A percentile compares a stretch with the other conserved stretches of the same genome.
Evolutionary conservation across 805 yeast species (phyloP).

Genomic region (Cyberlindnera veronae): DNA sequence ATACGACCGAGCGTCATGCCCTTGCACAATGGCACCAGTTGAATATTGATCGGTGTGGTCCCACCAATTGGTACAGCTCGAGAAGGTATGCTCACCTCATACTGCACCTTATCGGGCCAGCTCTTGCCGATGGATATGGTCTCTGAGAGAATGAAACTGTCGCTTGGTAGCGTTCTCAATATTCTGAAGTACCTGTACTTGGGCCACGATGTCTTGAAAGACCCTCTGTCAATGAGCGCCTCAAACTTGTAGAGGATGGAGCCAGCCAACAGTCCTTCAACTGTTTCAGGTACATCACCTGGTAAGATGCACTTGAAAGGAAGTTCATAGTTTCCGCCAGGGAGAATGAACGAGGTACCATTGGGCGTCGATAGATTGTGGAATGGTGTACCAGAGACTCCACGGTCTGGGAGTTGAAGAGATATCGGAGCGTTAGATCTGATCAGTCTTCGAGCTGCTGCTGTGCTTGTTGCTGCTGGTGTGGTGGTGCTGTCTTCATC

Average conservation of each 20-base stretch:
- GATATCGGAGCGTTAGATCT: slow-evolving; percentile 25
- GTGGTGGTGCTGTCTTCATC: not conserved
- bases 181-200: slow-evolving; percentile 64
- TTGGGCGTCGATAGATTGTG: slow-evolving; percentile 20
- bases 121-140: slow-evolving; percentile 88
- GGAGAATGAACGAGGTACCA: slow-evolving; percentile 38
- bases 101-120: slow-evolving; percentile 87
- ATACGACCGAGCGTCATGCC: slow-evolving; percentile 70
- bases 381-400: slow-evolving; percentile 34
- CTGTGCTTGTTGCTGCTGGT: not conserved
- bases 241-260: slow-evolving; percentile 68
- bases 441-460: slow-evolving; percentile 16
- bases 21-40: slow-evolving; percentile 74
- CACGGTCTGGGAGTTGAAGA: slow-evolving; percentile 27
- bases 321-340: slow-evolving; percentile 76
- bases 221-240: slow-evolving; percentile 67
- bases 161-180: slow-evolving; percentile 77
- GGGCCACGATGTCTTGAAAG: slow-evolving; percentile 46
- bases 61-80: slow-evolving; percentile 88
- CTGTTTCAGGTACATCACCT: slow-evolving; percentile 74
- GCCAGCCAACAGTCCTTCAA: slow-evolving; percentile 84
- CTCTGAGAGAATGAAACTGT: slow-evolving; percentile 67
- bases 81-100: slow-evolving; percentile 78
- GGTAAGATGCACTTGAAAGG: slow-evolving; percentile 84
- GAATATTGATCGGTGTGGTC: slow-evolving; percentile 60